Conservation (phyloP, 73 alveolate genomes). For the Stentor roeselii region DNA sequence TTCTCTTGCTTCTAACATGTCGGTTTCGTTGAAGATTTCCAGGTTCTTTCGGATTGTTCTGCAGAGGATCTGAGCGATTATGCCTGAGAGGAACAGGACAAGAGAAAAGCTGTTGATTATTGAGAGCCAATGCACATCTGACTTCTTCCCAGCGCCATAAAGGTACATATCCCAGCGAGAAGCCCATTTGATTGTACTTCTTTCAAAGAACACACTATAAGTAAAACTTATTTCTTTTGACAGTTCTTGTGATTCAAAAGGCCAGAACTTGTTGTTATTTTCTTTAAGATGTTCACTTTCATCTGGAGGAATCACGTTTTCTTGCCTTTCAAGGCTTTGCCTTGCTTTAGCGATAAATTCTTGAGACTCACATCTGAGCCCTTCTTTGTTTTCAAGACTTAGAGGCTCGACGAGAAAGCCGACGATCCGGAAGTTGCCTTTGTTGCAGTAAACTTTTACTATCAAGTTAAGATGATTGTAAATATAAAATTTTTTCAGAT, state of each 20-base stretch:
- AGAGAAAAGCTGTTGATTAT: neutral
- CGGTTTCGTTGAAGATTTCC: neutral
- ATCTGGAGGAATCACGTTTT: neutral
- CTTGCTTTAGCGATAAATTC: neutral
- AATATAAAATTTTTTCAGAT: neutral
- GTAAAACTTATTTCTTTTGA: neutral
- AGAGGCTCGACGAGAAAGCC: conserved; percentile 31
- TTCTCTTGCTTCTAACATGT: conserved; percentile 15
- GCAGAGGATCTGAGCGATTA: conserved; percentile 19
- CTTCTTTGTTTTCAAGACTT: neutral
- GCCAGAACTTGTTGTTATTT: too few species aligned
- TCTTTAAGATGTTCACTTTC: too few species aligned
- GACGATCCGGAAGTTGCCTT: conserved; percentile 16
- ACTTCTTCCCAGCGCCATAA: neutral
- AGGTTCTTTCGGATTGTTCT: conserved; percentile 28
- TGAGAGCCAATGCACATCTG: conserved; percentile 29
- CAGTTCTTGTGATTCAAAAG: neutral
- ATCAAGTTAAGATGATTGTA: neutral
- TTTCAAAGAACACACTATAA: neutral
- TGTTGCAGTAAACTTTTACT: conserved; percentile 5
- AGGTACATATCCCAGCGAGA: conserved; percentile 17
- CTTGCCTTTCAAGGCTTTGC: neutral
- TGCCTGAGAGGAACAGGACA: conserved; percentile 27
- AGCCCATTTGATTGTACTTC: conserved; percentile 23
- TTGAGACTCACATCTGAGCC: neutral